Evolutionary conservation across 2,329 filamentous ascomycete species (phyloP).

Genomic region (Hymenotorrendiella dingleyae): DNA sequence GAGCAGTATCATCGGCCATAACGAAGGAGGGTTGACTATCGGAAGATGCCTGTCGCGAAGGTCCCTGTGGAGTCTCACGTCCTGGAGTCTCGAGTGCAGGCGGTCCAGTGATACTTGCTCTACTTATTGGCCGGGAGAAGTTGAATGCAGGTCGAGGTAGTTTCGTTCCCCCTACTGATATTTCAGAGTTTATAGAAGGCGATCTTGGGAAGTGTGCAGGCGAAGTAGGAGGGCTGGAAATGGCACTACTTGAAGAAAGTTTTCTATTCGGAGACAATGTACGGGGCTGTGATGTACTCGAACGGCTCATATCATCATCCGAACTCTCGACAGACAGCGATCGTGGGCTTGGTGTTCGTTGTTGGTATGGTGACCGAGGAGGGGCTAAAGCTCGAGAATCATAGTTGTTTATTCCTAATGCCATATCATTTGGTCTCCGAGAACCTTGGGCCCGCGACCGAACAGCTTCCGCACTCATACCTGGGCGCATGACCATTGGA

Average conservation of each 20-base stretch:
- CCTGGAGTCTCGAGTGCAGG: conserved; percentile 37
- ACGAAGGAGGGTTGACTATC: conserved; percentile 61
- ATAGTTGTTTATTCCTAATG: conserved; percentile 26
- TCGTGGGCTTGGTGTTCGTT: conserved; percentile 50
- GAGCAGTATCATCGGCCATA: conserved; percentile 57
- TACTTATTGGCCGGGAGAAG: conserved; percentile 85
- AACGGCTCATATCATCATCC: conserved; percentile 49
- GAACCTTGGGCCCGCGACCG: conserved; percentile 18
- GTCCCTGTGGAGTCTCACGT: conserved; percentile 21
- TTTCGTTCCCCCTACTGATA: conserved; percentile 53
- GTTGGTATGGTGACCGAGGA: conserved; percentile 38
- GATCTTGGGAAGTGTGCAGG: conserved; percentile 62
- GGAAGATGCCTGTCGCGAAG: conserved; percentile 56
- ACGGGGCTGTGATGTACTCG: conserved; percentile 38
- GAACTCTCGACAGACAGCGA: conserved; percentile 60
- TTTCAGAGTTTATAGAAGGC: conserved; percentile 78
- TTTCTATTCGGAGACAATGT: conserved; percentile 69
- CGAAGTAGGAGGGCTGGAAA: conserved; percentile 37
- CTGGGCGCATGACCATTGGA: conserved; percentile 17
- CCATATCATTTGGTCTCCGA: conserved; percentile 18
- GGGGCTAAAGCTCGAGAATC: conserved; percentile 39
- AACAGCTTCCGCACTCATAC: conserved; percentile 26
- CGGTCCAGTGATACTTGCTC: conserved; percentile 51
- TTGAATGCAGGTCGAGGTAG: conserved; percentile 77
- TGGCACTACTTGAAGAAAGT: conserved; percentile 64